These are phyloP conservation scores for Rhexocercosporidium sp. DNA, from an alignment of 2,329 filamentous ascomycete genomes.

Conservation along the genomic window DNA sequence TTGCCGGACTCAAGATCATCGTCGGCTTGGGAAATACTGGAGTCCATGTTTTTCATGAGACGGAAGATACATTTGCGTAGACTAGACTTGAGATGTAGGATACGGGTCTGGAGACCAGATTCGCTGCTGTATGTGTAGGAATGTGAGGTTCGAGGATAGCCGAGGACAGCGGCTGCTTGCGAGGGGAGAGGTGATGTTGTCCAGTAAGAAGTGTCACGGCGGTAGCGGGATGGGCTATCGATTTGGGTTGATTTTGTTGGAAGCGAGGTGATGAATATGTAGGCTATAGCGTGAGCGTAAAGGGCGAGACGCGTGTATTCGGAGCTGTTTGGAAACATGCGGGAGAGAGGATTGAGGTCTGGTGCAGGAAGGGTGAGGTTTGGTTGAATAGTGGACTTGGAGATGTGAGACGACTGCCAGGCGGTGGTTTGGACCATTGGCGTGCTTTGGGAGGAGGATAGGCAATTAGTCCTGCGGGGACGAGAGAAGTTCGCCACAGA, in stretches of 20 bases:
- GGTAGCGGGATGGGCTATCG: not conserved
- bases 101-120: not conserved
- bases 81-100: not conserved
- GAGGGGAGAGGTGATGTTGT: conserved; percentile 16
- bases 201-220: conserved; percentile 21
- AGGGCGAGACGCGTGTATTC: conserved; percentile 31
- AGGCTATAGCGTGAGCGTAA: conserved; percentile 38
- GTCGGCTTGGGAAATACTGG: not conserved
- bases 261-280: conserved; percentile 31
- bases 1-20: not conserved
- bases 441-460: conserved; percentile 2
- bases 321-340: conserved; percentile 37
- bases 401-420: not conserved
- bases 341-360: conserved; percentile 31
- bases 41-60: conserved; percentile 18
- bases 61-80: conserved; percentile 13
- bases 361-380: not conserved
- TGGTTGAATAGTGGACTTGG: conserved; percentile 16
- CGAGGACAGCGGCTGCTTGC: conserved; percentile 27
- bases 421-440: not conserved
- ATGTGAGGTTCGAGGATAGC: conserved; percentile 5
- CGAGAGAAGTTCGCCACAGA: not conserved
- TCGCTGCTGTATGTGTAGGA: not conserved
- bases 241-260: not conserved
- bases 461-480: not conserved